Evolutionary conservation across 208 protist species (phyloP), one percentile per base, ranked within the genome.

Genomic region (Leishmania lainsoni): DNA sequence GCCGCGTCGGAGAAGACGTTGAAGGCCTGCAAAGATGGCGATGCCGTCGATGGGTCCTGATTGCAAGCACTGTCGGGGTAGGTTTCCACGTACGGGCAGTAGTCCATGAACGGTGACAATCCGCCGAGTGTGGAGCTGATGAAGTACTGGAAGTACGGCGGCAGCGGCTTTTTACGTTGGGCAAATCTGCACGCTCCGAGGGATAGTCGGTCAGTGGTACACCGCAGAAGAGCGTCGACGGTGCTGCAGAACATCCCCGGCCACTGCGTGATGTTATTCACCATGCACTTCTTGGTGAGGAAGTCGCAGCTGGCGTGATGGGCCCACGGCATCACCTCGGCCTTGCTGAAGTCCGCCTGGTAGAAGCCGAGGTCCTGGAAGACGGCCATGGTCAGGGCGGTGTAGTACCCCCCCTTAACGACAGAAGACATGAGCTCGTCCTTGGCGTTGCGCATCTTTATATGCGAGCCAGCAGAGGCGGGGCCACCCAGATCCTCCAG

Each of bases 231-330:
- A 0, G 32, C 10, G 39, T 0, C 63, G 8, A 1, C 8, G 14
- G 3, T 22, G n/a, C 17, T 39, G 48, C 90, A 93, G 86, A 92
- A 96, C 86, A 96, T 92, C 54, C 77, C 68, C 17, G 90, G 85
- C 59, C 71, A 87, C 51, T 83, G 48, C 26, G 90, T 86, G 16
- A 81, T 51, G 35, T 54, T 51, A 56, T 90, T 78, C 17, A 17
- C 65, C 69, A 93, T 66, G 79, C 91, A 95, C 78, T 84, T 89
- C 17, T 83, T 76, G 0, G n/a, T n/a, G n/a, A n/a, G n/a, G n/a
- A n/a, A n/a, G n/a, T n/a, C n/a, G n/a, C n/a, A n/a, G n/a, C n/a
- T n/a, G n/a, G n/a, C n/a, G n/a, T n/a, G n/a, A n/a, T n/a, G n/a
- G n/a, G n/a, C n/a, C n/a, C n/a, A n/a, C n/a, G n/a, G n/a, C n/a